Evolutionary conservation across 164 flowering plant species (phyloP), one percentile per base, ranked within the genome.

Genomic region (Berberis thunbergii): DNA sequence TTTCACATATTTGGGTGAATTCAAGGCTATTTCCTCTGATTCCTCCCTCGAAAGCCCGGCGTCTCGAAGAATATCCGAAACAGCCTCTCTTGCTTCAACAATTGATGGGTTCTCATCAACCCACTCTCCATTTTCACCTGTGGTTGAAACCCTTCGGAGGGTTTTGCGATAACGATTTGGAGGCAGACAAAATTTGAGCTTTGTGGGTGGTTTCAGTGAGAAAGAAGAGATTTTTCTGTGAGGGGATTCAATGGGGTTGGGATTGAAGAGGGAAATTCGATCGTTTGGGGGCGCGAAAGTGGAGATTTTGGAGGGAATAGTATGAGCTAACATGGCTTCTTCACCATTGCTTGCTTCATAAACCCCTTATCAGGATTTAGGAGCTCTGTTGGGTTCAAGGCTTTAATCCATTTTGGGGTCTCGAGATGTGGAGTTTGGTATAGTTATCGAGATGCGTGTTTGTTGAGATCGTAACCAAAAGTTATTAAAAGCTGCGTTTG

Each of bases 1-100:
- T 63, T 65, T 63, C 59, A 77, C 72, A 61, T 87, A 92, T 8
- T 70, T 77, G 3, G 95, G 96, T 10, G 78, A 83, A 45, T 77
- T 81, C 53, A 57, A 58, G 2, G 84, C 81, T 7, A 89, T 79
- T 43, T 71, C 62, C 1, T 38, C 2, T 2, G 93, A 59, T 42
- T 83, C 86, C 55, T 72, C 80, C 4, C 62, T 45, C 1, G 86
- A 76, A 4, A 78, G 68, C 3, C 93, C 88, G 7, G 60, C 57
- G 54, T 82, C 81, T 57, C 50, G 81, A 43, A 84, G 76, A 62
- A 75, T 74, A 54, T 67, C 73, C 6, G 82, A 72, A 10, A 88
- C 64, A 4, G 80, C 93, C 40, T 74, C 78, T 64, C 57, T 74
- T 6, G 90, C 84, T 38, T 70, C 80, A 12, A 50, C 41, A 40